Evolutionary conservation across 2,329 filamentous ascomycete genomes (phyloP), one percentile per base, ranked within the genome.

Genomic region (Colletotrichum liriopes): DNA sequence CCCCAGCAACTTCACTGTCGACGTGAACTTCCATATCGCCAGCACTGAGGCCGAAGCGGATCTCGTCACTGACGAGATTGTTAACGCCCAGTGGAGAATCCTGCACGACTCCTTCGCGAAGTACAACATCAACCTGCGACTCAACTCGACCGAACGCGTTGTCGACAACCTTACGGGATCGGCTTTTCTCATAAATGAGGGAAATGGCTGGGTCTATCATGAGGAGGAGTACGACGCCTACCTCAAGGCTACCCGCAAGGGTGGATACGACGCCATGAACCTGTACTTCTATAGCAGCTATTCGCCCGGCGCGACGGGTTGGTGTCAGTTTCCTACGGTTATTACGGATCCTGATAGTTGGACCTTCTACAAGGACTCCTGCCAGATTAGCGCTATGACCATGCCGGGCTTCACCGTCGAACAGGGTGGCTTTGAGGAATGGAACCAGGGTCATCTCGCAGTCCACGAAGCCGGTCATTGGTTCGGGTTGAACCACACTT

Each of bases 401-500:
- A 73, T 73, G 71, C 71, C 71, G 3, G 71, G 71, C 3, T 35
- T 72, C 29, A 60, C 67, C 7, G 61, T n/a, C 56, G 60, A 71
- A 8, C 67, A 73, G 11, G 66, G 67, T 35, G 67, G 32, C 3
- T 71, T 72, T 29, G 69, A 68, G 20, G n/a, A 18, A 4, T 72
- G 69, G 71, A 74, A 80, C 76, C 67, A 71, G 11, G 77, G 77
- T 4, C 74, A 76, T 26, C 74, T 75, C 8, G 73, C 75, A 1
- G 70, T 73, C 14, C 83, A 85, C 76, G 84, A 86, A 76, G 78
- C 82, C 45, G 84, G 84, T 5, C 84, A 86, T 76, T 86, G 84
- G 84, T 77, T 86, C 63, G 82, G 83, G 59, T 79, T 86, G 26
- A 79, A 78, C 64, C 84, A 86, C 75, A 83, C 83, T 49, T 86